Conservation (phyloP, 169 alveolate species). For the Plasmodium fragile region DNA sequence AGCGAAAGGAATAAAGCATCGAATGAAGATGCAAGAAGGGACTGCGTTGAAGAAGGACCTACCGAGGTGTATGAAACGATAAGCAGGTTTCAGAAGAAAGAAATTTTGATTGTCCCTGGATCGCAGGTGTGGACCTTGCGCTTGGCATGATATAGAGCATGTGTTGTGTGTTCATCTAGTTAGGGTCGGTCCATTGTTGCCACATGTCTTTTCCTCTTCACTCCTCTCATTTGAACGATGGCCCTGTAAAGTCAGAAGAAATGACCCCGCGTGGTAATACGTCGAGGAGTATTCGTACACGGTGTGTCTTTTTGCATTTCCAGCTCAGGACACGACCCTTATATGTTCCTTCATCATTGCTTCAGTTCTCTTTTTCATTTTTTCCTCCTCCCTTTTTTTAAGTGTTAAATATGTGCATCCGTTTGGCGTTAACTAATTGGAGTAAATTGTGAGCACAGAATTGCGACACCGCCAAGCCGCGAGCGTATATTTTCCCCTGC, state of each 20-base stretch:
- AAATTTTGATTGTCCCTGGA: conserved; percentile 59
- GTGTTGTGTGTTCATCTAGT: not conserved
- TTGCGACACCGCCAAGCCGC: not conserved
- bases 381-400: not conserved
- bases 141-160: not conserved
- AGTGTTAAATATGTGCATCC: not conserved
- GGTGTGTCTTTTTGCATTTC: not conserved
- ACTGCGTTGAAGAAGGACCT: not conserved
- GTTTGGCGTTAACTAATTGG: not conserved
- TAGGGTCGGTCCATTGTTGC: not conserved
- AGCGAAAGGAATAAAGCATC: not conserved
- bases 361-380: not conserved
- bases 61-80: conserved; percentile 10
- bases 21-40: not conserved
- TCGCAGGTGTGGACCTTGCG: conserved; percentile 60
- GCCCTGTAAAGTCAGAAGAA: not conserved
- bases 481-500: not conserved
- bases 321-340: not conserved
- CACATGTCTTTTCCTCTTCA: not conserved
- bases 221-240: not conserved
- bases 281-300: not conserved
- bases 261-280: not conserved
- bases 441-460: not conserved
- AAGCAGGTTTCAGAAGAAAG: conserved; percentile 61
- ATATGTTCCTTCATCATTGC: not conserved